Percentiles rank a stretch among this genome's conserved stretches.
Evolutionary conservation across 768 basidiomycete species (phyloP).

Genomic region (Rhizopogon salebrosus): DNA sequence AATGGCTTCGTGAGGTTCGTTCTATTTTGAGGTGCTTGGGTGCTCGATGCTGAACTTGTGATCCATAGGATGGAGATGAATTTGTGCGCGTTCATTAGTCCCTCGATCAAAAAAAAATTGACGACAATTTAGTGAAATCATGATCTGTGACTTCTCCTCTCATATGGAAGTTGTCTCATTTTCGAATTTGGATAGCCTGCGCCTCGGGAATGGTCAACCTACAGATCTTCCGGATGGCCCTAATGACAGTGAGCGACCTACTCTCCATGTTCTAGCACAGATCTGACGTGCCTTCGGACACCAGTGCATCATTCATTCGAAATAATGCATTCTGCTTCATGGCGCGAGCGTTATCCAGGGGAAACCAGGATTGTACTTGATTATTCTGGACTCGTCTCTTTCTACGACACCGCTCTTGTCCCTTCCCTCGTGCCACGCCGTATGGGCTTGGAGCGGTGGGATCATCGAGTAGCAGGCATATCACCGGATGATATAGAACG

Average conservation of each 20-base stretch:
- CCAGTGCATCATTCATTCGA: conserved; percentile 3
- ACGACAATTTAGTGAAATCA: conserved; percentile 35
- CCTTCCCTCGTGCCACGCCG: conserved; percentile 12
- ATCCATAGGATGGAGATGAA: conserved; percentile 41
- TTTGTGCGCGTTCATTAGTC: conserved; percentile 30
- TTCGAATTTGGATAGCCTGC: conserved; percentile 22
- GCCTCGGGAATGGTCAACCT: fast-evolving
- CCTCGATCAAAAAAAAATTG: background rate
- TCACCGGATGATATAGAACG: conserved; percentile 10
- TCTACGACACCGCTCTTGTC: conserved; percentile 22
- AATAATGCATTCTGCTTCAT: conserved; percentile 10
- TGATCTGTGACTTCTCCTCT: conserved; percentile 41
- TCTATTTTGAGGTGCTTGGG: background rate
- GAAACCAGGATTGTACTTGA: conserved; percentile 20
- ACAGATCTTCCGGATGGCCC: background rate
- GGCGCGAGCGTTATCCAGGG: conserved; percentile 21
- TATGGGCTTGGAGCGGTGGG: conserved; percentile 15
- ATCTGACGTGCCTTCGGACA: background rate
- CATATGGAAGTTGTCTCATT: conserved; percentile 37
- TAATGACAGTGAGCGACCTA: background rate
- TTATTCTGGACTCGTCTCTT: conserved; percentile 15
- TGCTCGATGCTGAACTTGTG: background rate
- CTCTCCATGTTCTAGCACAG: background rate
- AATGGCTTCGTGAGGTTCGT: conserved; percentile 30
- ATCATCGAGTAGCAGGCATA: conserved; percentile 12